Evolutionary conservation across 768 basidiomycete genomes (phyloP).

Genomic region (Pleurotus cornucopiae): DNA sequence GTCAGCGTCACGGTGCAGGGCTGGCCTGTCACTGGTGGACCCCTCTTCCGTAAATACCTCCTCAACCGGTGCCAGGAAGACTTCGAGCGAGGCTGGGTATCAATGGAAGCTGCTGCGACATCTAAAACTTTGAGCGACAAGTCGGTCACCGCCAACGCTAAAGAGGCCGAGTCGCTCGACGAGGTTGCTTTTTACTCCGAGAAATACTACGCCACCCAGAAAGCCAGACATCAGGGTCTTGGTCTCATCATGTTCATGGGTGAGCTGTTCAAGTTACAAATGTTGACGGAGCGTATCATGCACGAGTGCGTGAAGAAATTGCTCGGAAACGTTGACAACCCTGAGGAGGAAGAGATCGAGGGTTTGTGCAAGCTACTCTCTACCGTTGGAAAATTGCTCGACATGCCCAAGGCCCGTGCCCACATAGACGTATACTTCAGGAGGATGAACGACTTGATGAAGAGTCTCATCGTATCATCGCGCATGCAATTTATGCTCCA

Average conservation of each 20-base stretch:
- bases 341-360: constrained; percentile 98
- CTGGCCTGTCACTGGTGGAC: constrained; percentile 85
- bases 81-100: constrained; percentile 94
- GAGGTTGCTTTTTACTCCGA: constrained; percentile 86
- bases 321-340: constrained; percentile 87
- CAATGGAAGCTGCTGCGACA: constrained; percentile 80
- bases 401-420: constrained; percentile 73
- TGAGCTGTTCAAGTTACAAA: constrained; percentile 96
- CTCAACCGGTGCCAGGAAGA: constrained; percentile 97
- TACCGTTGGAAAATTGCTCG: constrained; percentile 82
- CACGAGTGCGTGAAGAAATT: constrained; percentile 97
- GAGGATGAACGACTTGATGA: constrained; percentile 79
- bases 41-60: constrained; percentile 94
- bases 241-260: constrained; percentile 98
- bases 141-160: constrained; percentile 34
- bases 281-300: constrained; percentile 98
- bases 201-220: constrained; percentile 93
- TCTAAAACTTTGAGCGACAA: constrained; percentile 83
- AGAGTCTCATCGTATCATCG: constrained; percentile 72
- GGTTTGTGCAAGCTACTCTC: constrained; percentile 88
- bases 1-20: constrained; percentile 80
- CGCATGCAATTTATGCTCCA: constrained; percentile 96
- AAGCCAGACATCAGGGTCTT: constrained; percentile 94
- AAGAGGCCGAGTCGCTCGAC: constrained; percentile 38
- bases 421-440: constrained; percentile 93